phyloP scores from a whole-genome alignment of 2,329 filamentous ascomycete genomes.

The Ceratocystis destructans region DNA sequence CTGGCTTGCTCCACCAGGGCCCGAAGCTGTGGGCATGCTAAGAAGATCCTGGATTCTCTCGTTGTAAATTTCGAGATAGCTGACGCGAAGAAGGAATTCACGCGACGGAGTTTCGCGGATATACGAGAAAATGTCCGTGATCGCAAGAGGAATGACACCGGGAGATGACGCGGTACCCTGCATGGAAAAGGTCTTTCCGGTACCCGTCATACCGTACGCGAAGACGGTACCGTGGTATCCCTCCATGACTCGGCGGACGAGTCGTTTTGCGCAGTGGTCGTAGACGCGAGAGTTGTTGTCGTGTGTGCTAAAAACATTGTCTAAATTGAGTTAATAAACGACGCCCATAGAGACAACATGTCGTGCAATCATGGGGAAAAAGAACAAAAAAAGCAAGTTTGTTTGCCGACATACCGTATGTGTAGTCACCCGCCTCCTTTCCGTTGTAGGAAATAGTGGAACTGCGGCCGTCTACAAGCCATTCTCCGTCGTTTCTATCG shows the following conservation, averaged over 20 bases:
- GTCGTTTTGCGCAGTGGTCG: slow-evolving; percentile 80
- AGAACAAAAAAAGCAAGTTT: not conserved
- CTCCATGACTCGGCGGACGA: slow-evolving; percentile 96
- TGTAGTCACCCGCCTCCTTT: slow-evolving; percentile 82
- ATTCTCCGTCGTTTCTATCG: slow-evolving; percentile 59
- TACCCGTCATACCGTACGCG: slow-evolving; percentile 99
- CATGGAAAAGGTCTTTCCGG: slow-evolving; percentile 98
- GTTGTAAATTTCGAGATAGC: slow-evolving; percentile 98
- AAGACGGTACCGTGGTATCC: slow-evolving; percentile 98
- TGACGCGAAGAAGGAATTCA: slow-evolving; percentile 88
- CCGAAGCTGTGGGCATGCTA: slow-evolving; percentile 52
- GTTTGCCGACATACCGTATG: slow-evolving; percentile 56
- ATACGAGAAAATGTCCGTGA: slow-evolving; percentile 98
- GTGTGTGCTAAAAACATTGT: slow-evolving; percentile 90
- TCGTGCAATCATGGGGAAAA: no score
- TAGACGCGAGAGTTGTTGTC: slow-evolving; percentile 94
- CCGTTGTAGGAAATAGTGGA: slow-evolving; percentile 73
- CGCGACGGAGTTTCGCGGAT: slow-evolving; percentile 91
- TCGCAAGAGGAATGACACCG: slow-evolving; percentile 90
- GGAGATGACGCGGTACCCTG: slow-evolving; percentile 92
- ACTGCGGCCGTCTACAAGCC: slow-evolving; percentile 77
- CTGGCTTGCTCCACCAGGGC: slow-evolving; percentile 37
- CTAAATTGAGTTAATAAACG: slow-evolving; percentile 33
- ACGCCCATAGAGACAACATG: not conserved
- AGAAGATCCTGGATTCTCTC: slow-evolving; percentile 92